Base-by-base conservation (phyloP, 768 basidiomycete species). In the Suillus cothurnatus region DNA sequence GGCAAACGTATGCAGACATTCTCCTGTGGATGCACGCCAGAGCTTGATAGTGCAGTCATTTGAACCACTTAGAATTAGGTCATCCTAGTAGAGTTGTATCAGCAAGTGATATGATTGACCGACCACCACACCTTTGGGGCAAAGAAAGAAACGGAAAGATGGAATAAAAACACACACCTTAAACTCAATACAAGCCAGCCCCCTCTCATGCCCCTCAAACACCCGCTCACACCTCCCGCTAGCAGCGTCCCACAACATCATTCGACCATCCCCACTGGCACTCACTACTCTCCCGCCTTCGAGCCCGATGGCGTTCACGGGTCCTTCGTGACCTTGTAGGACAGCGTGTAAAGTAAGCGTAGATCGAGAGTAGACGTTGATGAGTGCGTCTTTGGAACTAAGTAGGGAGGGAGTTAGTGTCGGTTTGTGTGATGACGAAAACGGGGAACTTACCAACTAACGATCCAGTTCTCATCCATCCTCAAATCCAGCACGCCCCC, bases 41-140 rank as follows among this genome's bases (percentile, higher is more conserved):
- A 97, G 77, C 74, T 94, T 95, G 80, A 97, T 94, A 70, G 91
- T 93, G 74, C 88, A 89, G 78, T 97, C 95, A 74, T 93, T 97
- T 15, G 93, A 94, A 53, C 94, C 95, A 9, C 92, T 92, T 34
- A 95, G 85, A 62, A 97, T 91, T 21, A 88, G 78, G 66, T 90
- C 89, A 64, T 87, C 91, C 93, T 94, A 31, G 68, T 17, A 21
- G 19, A 38, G 38, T 57, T 49, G 15, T n/a, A 23, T 69, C 45
- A 67, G 66, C 15, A 62, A 59, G 58, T 21, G 2, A 8, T 26
- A 17, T 26, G 4, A 31, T 43, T 66, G 15, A 38, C 4, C 9
- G 21, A n/a, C 43, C 43, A 47, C 31, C 8, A 36, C 52, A 21
- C 17, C 17, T 52, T 8, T 15, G 19, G 4, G 28, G 2, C 4